Evolutionary conservation across 441 rosid species (phyloP), one percentile per base, ranked within the genome.

Genomic region (Erodium texanum): DNA sequence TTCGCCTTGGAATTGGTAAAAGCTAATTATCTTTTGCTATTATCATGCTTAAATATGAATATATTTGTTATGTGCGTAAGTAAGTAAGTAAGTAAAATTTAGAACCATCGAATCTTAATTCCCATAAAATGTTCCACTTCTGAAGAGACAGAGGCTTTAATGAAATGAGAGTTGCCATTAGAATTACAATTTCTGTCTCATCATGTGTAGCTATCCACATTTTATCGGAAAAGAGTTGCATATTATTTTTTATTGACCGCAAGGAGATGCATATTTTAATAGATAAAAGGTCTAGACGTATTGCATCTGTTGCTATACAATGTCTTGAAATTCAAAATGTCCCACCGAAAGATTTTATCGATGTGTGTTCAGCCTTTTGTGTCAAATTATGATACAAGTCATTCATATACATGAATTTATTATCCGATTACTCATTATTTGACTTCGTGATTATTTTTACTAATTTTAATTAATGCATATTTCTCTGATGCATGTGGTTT

Each of bases 1-100:
- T 89, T 66, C 96, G 95, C 66, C 82, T 93, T 73, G 99, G 99
- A 68, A 72, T 87, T 41, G 96, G 97, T 93, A 91, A 71, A 70
- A 22, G 27, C 6, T 63, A 10, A 63, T 14, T 29, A 24, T 15
- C 52, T 18, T 27, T 36, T 43, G 41, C 27, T 23, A 15, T 68
- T 11, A 50, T 29, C 7, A 61, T 61, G 32, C 16, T 61, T 61
- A 24, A 29, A 63, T 29, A 63, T 63, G 19, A 7, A 22, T 63
- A 24, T 18, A 63, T 63, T 12, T 59, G 63, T 23, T 59, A 54
- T 23, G 23, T 24, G 19, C n/a, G n/a, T n/a, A 23, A n/a, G 63
- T 15, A 59, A 11, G 16, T 9, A 6, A 10, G 63, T 10, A 58
- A 22, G 12, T n/a, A 59, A 20, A 59, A 23, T 59, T 23, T 59